Evolutionary conservation across 176 grass and related monocot species (phyloP).

Genomic region (Cocos nucifera): DNA sequence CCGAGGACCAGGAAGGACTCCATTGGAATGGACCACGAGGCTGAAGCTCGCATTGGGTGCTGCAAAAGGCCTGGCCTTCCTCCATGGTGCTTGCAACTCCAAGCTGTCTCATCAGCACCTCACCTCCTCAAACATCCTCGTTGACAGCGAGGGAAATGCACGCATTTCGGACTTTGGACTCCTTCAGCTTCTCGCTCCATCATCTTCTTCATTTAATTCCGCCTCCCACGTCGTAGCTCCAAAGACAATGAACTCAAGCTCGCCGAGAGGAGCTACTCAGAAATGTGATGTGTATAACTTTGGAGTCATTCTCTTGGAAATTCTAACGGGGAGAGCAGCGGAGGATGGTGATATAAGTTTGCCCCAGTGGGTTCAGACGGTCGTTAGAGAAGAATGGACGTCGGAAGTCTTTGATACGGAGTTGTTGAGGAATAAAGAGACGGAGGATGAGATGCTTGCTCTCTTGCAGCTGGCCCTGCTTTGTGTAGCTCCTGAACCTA

Average conservation of each 20-base stretch:
- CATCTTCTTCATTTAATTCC: not conserved
- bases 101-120: conserved; percentile 60
- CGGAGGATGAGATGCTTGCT: conserved; percentile 84
- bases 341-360: conserved; percentile 32
- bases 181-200: conserved; percentile 44
- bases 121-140: conserved; percentile 74
- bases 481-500: conserved; percentile 39
- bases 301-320: conserved; percentile 64
- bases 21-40: conserved; percentile 60
- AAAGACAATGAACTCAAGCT: no score
- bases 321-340: conserved; percentile 51
- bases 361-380: conserved; percentile 45
- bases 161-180: conserved; percentile 71
- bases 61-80: conserved; percentile 70
- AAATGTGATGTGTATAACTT: conserved; percentile 59
- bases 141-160: conserved; percentile 41
- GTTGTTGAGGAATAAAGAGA: conserved; percentile 42
- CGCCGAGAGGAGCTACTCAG: conserved; percentile 10
- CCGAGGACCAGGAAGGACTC: conserved; percentile 64
- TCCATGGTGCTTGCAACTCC: conserved; percentile 43
- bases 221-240: not conserved
- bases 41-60: conserved; percentile 66
- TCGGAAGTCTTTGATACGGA: conserved; percentile 81
- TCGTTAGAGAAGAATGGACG: conserved; percentile 53
- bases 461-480: conserved; percentile 85